phyloP scores from a whole-genome alignment of 1,139 yeast species.

The Saccharomyces hybrid region DNA sequence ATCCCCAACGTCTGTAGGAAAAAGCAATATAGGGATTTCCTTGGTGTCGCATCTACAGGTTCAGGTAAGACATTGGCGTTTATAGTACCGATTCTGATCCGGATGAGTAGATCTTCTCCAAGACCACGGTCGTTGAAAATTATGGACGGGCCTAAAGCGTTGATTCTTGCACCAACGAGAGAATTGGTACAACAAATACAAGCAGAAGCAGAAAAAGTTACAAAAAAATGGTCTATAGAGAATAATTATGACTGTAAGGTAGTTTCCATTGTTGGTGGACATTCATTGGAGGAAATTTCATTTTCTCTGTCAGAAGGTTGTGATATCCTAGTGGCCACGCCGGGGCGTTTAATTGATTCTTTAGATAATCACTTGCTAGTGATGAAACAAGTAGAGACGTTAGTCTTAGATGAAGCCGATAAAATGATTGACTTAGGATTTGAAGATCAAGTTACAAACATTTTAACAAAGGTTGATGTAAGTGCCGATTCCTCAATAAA shows the following conservation, averaged over 20 bases:
- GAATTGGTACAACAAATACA: conserved; percentile 87
- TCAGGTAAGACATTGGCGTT: conserved; percentile 90
- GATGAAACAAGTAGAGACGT: conserved; percentile 54
- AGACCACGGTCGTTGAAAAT: conserved; percentile 35
- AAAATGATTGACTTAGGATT: conserved; percentile 93
- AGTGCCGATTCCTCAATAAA: conserved; percentile 37
- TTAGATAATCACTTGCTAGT: conserved; percentile 58
- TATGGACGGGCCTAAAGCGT: conserved; percentile 54
- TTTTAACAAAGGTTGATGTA: conserved; percentile 37
- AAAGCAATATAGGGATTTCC: conserved; percentile 45
- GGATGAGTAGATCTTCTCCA: conserved; percentile 40
- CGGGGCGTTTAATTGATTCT: conserved; percentile 81
- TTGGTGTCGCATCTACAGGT: conserved; percentile 95
- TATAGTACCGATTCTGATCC: conserved; percentile 62
- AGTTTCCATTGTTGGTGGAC: conserved; percentile 84
- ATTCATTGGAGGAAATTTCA: conserved; percentile 68
- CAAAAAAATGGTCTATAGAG: conserved; percentile 32
- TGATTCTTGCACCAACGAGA: conserved; percentile 85
- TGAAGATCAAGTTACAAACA: conserved; percentile 63
- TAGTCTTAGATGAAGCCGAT: conserved; percentile 89
- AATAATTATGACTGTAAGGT: conserved; percentile 38
- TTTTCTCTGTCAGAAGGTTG: conserved; percentile 56
- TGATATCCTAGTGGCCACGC: conserved; percentile 85
- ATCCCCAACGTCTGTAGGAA: conserved; percentile 61
- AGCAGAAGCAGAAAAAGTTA: conserved; percentile 51